Conservation (phyloP, 2,329 filamentous ascomycete species). For the Penicillium occitanis region DNA sequence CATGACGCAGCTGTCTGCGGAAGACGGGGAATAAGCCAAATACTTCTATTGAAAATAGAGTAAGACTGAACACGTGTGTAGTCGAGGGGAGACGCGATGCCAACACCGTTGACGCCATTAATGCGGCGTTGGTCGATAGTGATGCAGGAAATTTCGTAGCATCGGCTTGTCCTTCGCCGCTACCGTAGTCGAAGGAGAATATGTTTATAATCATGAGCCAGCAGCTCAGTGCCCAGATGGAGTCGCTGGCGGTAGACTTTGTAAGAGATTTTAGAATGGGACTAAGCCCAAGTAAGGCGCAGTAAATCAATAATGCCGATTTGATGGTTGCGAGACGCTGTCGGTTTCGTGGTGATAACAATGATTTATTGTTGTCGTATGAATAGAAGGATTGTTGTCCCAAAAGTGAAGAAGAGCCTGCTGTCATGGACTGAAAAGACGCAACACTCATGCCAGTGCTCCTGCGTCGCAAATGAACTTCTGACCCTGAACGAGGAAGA, state of each 20-base stretch:
- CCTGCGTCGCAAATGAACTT: slow-evolving; percentile 31
- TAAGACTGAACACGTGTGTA: slow-evolving; percentile 90
- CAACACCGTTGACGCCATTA: slow-evolving; percentile 94
- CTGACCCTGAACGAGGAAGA: slow-evolving; percentile 39
- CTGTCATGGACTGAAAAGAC: slow-evolving; percentile 53
- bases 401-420: slow-evolving; percentile 26
- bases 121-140: slow-evolving; percentile 88
- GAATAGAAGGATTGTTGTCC: slow-evolving; percentile 26
- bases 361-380: slow-evolving; percentile 28
- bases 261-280: slow-evolving; percentile 98
- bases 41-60: slow-evolving; percentile 94
- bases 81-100: slow-evolving; percentile 86
- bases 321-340: slow-evolving; percentile 78
- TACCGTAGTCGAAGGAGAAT: slow-evolving; percentile 96
- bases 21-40: slow-evolving; percentile 98
- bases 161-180: slow-evolving; percentile 45
- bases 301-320: slow-evolving; percentile 89
- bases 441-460: slow-evolving; percentile 40
- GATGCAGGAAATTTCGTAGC: slow-evolving; percentile 57
- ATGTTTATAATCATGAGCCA: slow-evolving; percentile 94
- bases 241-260: slow-evolving; percentile 84
- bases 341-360: slow-evolving; percentile 55
- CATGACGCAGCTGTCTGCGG: slow-evolving; percentile 78
- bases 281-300: slow-evolving; percentile 83
- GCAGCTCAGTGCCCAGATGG: slow-evolving; percentile 95